A percentile compares a stretch with the other conserved stretches of the same genome.
Evolutionary conservation across 805 yeast genomes (phyloP).

Genomic region (Naumovozyma baii): DNA sequence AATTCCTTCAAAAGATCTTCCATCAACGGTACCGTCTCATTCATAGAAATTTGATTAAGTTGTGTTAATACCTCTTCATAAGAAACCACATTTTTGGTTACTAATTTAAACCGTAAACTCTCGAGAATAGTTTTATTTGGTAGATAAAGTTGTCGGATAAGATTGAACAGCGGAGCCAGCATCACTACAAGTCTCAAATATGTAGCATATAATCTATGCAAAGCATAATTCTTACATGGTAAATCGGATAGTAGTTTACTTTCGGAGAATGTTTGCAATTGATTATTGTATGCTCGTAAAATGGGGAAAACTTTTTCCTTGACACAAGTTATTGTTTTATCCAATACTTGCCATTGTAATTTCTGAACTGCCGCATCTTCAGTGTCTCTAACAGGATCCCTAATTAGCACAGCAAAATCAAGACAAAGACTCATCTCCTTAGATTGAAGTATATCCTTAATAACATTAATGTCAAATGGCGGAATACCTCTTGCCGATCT

Average conservation of each 20-base stretch:
- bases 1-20: neutral
- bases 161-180: constrained; percentile 11
- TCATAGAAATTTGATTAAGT: constrained; percentile 9
- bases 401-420: constrained; percentile 30
- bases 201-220: constrained; percentile 39
- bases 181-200: constrained; percentile 15
- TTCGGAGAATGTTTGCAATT: constrained; percentile 20
- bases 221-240: constrained; percentile 32
- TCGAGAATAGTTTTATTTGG: constrained; percentile 19
- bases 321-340: constrained; percentile 19
- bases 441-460: constrained; percentile 29
- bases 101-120: constrained; percentile 11
- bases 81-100: constrained; percentile 18
- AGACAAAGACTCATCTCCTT: constrained; percentile 22
- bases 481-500: constrained; percentile 19
- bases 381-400: constrained; percentile 21
- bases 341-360: constrained; percentile 22
- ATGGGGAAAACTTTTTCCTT: constrained; percentile 19
- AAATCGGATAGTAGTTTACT: constrained; percentile 22
- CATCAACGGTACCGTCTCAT: neutral
- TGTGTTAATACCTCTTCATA: constrained; percentile 14
- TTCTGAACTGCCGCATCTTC: constrained; percentile 19
- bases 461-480: constrained; percentile 20
- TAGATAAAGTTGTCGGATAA: constrained; percentile 21
- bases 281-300: constrained; percentile 18